A percentile compares a stretch with the other conserved stretches of the same genome.
phyloP scores from a whole-genome alignment of 345 rosid genomes.

The Euclidium syriacum region DNA sequence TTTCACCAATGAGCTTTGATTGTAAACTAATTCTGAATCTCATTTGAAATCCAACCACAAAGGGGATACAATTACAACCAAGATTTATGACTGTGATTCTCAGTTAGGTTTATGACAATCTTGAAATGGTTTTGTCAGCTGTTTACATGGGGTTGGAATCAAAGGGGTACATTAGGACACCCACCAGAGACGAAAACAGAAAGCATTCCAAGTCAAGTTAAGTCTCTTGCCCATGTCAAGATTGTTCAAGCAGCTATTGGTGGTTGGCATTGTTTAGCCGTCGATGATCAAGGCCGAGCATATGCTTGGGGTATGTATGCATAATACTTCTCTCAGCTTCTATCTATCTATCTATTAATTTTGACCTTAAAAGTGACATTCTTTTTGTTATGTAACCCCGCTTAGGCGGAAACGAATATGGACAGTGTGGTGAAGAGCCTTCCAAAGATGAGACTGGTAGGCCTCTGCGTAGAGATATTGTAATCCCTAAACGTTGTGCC shows the following conservation, averaged over 20 bases:
- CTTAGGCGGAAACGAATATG: constrained; percentile 96
- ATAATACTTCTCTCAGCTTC: neutral
- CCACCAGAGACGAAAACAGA: constrained; percentile 89
- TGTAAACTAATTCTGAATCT: neutral
- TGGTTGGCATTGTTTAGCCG: constrained; percentile 99
- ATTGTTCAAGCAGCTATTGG: constrained; percentile 99
- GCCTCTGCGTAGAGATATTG: constrained; percentile 81
- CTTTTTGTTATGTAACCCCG: neutral
- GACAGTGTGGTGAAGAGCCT: constrained; percentile 99
- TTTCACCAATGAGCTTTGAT: neutral
- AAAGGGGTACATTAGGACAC: constrained; percentile 96
- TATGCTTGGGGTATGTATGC: constrained; percentile 88
- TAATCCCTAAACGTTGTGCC: constrained; percentile 93
- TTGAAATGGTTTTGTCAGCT: constrained; percentile 40
- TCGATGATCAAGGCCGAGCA: constrained; percentile 95
- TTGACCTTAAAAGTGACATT: neutral
- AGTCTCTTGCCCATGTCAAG: constrained; percentile 63
- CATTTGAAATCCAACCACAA: neutral
- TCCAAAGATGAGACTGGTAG: constrained; percentile 77
- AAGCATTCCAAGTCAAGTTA: constrained; percentile 76
- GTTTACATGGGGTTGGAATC: constrained; percentile 99
- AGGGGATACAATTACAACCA: neutral
- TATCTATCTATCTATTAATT: neutral
- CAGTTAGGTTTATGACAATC: neutral
- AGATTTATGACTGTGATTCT: neutral